phyloP scores from a whole-genome alignment of 225 moss, liverwort and hornwort genomes.

The Thuidium tamariscinum region DNA sequence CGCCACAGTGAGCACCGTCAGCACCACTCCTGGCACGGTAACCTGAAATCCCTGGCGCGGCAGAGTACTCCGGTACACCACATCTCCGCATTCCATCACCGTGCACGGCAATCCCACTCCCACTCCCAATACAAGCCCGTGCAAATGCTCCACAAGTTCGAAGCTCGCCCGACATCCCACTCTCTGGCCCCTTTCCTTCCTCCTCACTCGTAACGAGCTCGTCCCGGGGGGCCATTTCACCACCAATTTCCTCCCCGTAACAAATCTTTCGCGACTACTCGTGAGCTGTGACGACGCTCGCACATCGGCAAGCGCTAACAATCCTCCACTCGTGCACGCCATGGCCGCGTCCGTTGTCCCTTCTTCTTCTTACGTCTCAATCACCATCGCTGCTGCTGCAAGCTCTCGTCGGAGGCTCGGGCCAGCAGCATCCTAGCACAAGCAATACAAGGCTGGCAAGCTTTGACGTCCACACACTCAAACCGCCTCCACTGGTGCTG shows the following conservation, averaged over 20 bases:
- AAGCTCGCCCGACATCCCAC: slow-evolving; percentile 45
- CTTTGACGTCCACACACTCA: slow-evolving; percentile 29
- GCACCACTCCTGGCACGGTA: slow-evolving; percentile 68
- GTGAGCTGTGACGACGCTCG: slow-evolving; percentile 4
- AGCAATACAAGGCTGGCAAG: neutral
- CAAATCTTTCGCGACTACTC: neutral
- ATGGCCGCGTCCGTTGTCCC: slow-evolving; percentile 9
- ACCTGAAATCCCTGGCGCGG: slow-evolving; percentile 81
- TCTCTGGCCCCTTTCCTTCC: neutral
- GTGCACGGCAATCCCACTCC: slow-evolving; percentile 98
- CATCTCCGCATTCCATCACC: slow-evolving; percentile 99
- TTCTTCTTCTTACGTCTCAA: neutral
- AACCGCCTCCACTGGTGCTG: neutral
- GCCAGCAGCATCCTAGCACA: neutral
- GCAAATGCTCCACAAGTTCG: slow-evolving; percentile 59
- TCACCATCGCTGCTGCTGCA: neutral
- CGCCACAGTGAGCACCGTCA: slow-evolving; percentile 54
- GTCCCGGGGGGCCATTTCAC: slow-evolving; percentile 8
- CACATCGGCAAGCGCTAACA: slow-evolving; percentile 1
- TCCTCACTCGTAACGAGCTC: neutral
- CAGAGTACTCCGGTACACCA: slow-evolving; percentile 92
- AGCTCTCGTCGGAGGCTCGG: neutral
- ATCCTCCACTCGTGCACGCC: slow-evolving; percentile 51
- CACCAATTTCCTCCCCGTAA: slow-evolving; percentile 20
- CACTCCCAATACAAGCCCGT: slow-evolving; percentile 77